Evolutionary conservation across 495 filamentous ascomycete species (phyloP).

Genomic region (Talaromyces adpressus): DNA sequence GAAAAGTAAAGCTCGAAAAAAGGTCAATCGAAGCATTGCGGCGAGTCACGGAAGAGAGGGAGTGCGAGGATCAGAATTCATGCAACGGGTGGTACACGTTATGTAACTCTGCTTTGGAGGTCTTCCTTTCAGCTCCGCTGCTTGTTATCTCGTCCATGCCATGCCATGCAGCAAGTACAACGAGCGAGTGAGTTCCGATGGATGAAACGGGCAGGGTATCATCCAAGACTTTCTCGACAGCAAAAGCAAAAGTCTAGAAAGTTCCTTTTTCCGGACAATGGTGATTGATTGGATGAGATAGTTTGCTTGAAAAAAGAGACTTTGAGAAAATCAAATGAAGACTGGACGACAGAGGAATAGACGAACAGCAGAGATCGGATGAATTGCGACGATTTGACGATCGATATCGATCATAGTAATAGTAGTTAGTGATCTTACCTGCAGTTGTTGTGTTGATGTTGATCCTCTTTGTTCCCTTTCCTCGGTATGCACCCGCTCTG

Average conservation of each 20-base stretch:
- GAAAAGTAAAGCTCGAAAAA: not conserved
- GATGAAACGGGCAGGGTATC: not conserved
- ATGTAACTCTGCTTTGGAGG: not conserved
- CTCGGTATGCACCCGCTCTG: not conserved
- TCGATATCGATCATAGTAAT: not conserved
- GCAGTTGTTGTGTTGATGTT: not conserved
- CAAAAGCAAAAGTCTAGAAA: not conserved
- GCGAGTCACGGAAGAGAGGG: not conserved
- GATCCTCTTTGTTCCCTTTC: not conserved
- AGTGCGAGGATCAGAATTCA: not conserved
- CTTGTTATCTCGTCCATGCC: not conserved
- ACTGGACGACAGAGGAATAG: not conserved
- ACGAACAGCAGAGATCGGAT: not conserved
- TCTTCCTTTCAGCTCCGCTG: not conserved
- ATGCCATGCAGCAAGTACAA: not conserved
- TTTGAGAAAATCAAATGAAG: not conserved
- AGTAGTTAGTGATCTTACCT: not conserved
- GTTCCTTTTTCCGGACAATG: not conserved
- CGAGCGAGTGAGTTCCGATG: not conserved
- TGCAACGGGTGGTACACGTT: not conserved
- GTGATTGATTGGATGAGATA: not conserved
- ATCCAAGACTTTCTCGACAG: not conserved
- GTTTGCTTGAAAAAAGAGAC: not conserved
- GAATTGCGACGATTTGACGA: not conserved
- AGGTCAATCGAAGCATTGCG: not conserved